Evolutionary conservation across 306 rosid genomes (phyloP).

Genomic region (Rosa chinensis): DNA sequence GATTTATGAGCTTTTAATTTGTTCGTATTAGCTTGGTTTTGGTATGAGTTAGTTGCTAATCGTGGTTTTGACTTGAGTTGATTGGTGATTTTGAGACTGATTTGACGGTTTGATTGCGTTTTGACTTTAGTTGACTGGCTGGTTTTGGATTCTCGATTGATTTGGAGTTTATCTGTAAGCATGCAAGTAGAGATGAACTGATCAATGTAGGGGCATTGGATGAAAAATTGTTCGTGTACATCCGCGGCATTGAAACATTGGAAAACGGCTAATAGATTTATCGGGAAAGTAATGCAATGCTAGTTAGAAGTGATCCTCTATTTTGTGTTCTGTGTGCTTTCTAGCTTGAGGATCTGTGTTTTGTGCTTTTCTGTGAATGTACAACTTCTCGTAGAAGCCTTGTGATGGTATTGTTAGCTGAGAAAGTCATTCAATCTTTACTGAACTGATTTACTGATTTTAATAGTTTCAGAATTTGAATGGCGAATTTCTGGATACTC

Average conservation of each 20-base stretch:
- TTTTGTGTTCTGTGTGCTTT: not conserved
- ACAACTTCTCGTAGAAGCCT: not conserved
- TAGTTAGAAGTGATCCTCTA: not conserved
- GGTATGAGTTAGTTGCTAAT: conserved; percentile 1
- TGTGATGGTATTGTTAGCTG: not conserved
- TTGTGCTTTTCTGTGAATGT: not conserved
- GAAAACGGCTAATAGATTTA: not conserved
- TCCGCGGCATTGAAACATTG: not conserved
- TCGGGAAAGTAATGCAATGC: not conserved
- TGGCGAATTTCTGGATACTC: not conserved
- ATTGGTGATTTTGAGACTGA: not conserved
- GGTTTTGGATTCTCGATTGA: not conserved
- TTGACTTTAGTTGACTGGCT: not conserved
- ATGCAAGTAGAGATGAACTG: not conserved
- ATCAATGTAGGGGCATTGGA: not conserved
- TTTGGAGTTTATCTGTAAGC: not conserved
- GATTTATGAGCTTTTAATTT: not conserved
- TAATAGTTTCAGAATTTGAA: not conserved
- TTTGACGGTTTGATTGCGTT: not conserved
- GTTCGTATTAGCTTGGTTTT: not conserved
- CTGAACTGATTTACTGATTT: not conserved
- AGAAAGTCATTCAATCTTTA: not conserved
- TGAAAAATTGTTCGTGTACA: not conserved
- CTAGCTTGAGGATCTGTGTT: not conserved
- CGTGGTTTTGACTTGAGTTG: not conserved